Base-by-base conservation (phyloP, 2,329 filamentous ascomycete genomes). In the Colletotrichum sp. region DNA sequence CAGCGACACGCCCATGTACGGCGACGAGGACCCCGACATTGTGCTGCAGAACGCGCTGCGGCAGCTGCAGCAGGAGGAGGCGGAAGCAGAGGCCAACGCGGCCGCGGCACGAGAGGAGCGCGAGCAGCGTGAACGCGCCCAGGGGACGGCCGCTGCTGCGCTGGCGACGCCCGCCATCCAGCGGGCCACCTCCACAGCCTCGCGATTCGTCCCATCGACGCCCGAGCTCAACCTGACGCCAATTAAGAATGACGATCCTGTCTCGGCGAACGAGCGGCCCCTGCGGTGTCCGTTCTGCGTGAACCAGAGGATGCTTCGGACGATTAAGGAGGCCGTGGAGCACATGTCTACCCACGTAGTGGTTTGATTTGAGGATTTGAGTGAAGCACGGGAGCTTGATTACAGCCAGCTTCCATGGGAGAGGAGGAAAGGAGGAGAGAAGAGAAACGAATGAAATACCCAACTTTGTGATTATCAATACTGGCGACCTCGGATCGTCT, bases 311-410 rank as follows among this genome's bases (percentile, higher is more conserved):
- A 91, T 92, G 90, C 85, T 92, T 68, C 86, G 90, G 21, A 90
- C 87, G 2, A 90, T 92, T 62, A 92, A 91, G 82, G 91, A 92
- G 80, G 90, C 91, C 6, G 90, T 92, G 5, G 91, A 92, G 81
- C 91, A 92, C 80, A 85, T 92, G 86, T 90, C 90, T 13, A 92
- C 90, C 3, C 91, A 92, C 76, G 91, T 92, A 6, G 88, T 92
- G 16, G 89, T 92, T 21, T 90, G 81, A 81, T 26, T 26, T 21
- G n/a, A 30, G 69, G 21, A 1, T 18, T 34, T 49, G 34, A 32
- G 21, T n/a, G 30, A 6, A 68, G 44, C 21, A 28, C 28, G 49
- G 16, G 39, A 21, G 24, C 13, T 21, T 49, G 44, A 21, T 49
- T 21, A 21, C 44, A 21, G 44, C 44, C 44, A 12, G 44, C 44